Base-by-base conservation (phyloP, 2,329 filamentous ascomycete genomes). In the Canariomyces notabilis region DNA sequence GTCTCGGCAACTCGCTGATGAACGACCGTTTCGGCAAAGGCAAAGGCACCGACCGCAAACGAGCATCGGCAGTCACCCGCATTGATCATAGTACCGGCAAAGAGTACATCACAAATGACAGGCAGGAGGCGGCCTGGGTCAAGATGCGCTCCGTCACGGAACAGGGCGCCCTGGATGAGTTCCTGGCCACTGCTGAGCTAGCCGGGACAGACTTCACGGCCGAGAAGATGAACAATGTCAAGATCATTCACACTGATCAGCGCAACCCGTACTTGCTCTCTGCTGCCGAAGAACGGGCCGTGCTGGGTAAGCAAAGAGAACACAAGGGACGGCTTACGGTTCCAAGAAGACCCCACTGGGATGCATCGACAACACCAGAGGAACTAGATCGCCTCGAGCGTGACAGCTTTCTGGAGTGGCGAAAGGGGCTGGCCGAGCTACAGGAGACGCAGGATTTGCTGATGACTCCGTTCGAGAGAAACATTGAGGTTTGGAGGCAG, bases 131-230 rank as follows among this genome's bases (percentile, higher is more conserved):
- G 29, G 79, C 88, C 58, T 98, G 90, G 89, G 89, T 97, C 63
- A 98, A 97, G 76, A 97, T 98, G 93, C 89, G 91, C 72, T 95
- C 89, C 66, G 87, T 98, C 58, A 98, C 93, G 5, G 89, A 98
- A 73, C 93, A 98, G 69, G 90, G 85, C 57, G 90, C 90, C 36
- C 81, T 98, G 52, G 93, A 98, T 67, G 93, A 98, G 67, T 98
- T 98, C 67, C 74, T 98, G 54, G 87, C 86, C 47, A 98, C 93
- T 2, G 94, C 93, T 53, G 90, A 97, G 70, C 74, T 98, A 58
- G 93, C 93, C n/a, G 91, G 89, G 55, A 98, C 93, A 56, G 93
- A 98, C 65, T 98, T 98, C 68, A 97, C 91, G 1, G 94, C 93
- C 21, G 90, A 97, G 74, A 97, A 97, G 77, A 87, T 95, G 80